Base-by-base conservation (phyloP, 2,329 filamentous ascomycete species). In the Hortaea werneckii region DNA sequence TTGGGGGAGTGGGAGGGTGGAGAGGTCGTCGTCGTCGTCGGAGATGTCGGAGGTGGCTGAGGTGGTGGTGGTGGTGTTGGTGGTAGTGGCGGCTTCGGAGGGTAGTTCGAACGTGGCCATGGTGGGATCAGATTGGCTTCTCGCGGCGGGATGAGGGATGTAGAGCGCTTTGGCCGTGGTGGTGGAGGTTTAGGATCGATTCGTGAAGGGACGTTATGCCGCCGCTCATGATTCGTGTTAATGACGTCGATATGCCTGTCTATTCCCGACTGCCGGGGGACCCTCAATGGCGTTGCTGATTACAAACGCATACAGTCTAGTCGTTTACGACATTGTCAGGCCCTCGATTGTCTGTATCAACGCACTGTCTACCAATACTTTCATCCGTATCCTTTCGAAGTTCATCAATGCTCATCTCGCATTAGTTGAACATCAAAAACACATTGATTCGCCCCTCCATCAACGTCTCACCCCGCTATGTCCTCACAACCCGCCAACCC, bases 1-100 rank as follows among this genome's bases (percentile, higher is more conserved):
- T 35, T 81, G 76, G 1, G 92, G 92, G 68, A 95, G 96, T 9
- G 92, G 92, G 5, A 96, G 80, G 13, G 81, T 80, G 52, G 70
- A 68, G 44, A 68, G 65, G 57, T 79, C 74, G 57, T 83, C 79
- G 41, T 8, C 37, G 57, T 79, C 70, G 42, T 54, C 46, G 34
- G 54, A 45, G 43, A 45, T 45, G 37, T 43, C 70, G 45, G 72
- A 68, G 42, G 49, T 47, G 10, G 56, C 46, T 5, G 57, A 57
- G 13, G 47, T 8, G 7, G 41, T 12, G 3, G 41, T 27, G 1
- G 20, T 20, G n/a, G 30, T 43, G 44, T 40, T 9, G 38, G 37
- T n/a, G 4, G 43, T 41, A 8, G 43, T 34, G 29, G 11, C 11
- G 39, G 44, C 28, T 8, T 29, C 28, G 26, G 40, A 41, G 20